Evolutionary conservation across 2,329 filamentous ascomycete genomes (phyloP).

Genomic region (Chaetomium olivaceum): DNA sequence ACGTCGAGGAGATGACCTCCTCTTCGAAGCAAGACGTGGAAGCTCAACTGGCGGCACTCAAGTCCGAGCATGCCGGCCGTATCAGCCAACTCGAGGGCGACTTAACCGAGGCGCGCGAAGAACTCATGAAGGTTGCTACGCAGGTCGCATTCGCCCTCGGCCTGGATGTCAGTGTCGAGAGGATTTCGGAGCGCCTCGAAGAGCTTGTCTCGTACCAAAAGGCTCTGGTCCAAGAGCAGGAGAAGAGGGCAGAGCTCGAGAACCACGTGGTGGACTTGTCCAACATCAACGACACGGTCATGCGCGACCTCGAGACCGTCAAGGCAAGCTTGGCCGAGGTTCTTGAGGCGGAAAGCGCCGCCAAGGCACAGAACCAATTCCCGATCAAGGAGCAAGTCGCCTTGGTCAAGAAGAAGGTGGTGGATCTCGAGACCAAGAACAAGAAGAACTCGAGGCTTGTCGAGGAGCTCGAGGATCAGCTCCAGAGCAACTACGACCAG

Average conservation of each 20-base stretch:
- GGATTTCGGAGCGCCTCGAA: conserved; percentile 63
- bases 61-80: conserved; percentile 60
- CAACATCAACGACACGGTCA: conserved; percentile 58
- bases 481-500: conserved; percentile 92
- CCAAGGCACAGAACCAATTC: conserved; percentile 46
- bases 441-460: conserved; percentile 90
- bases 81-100: conserved; percentile 60
- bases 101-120: conserved; percentile 64
- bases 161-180: conserved; percentile 66
- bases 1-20: conserved; percentile 46
- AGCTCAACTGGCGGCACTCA: conserved; percentile 57
- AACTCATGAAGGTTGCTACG: conserved; percentile 63
- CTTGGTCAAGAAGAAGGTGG: conserved; percentile 66
- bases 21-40: conserved; percentile 58
- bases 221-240: conserved; percentile 59
- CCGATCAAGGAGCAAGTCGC: conserved; percentile 57
- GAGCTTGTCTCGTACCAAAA: conserved; percentile 60
- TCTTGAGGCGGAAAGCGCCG: conserved; percentile 52
- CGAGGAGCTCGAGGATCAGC: conserved; percentile 94
- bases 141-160: conserved; percentile 63
- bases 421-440: conserved; percentile 66
- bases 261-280: conserved; percentile 57
- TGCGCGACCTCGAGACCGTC: conserved; percentile 63
- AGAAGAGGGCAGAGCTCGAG: conserved; percentile 59
- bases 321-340: conserved; percentile 57